Evolutionary conservation across 768 basidiomycete species (phyloP).

Genomic region (Inosperma sp.): DNA sequence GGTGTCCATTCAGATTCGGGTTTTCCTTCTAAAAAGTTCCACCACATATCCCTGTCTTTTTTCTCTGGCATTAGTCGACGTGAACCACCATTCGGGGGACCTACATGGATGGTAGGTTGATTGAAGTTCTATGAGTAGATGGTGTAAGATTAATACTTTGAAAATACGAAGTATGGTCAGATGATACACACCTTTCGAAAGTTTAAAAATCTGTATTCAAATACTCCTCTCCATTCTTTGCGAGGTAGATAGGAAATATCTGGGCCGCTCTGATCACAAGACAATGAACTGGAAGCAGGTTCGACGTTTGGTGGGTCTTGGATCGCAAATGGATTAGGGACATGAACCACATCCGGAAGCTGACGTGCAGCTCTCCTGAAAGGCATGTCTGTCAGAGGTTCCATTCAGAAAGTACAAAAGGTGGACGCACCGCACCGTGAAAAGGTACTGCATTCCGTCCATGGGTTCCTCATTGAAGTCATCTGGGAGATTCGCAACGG

Average conservation of each 20-base stretch:
- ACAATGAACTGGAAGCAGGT: background rate
- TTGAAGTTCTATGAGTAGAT: too few species aligned
- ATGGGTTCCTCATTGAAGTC: constrained; percentile 60
- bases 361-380: constrained; percentile 64
- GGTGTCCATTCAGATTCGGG: constrained; percentile 58
- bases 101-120: constrained; percentile 55
- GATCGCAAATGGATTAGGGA: constrained; percentile 60
- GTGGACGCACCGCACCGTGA: constrained; percentile 63
- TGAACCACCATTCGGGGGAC: constrained; percentile 24
- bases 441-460: constrained; percentile 78
- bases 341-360: constrained; percentile 63
- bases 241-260: constrained; percentile 47
- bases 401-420: constrained; percentile 2
- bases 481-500: constrained; percentile 74
- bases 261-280: constrained; percentile 5
- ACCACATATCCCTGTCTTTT: constrained; percentile 73
- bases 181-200: constrained; percentile 52
- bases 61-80: constrained; percentile 57
- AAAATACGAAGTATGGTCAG: background rate
- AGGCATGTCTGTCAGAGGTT: constrained; percentile 2
- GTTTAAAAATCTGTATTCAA: constrained; percentile 58
- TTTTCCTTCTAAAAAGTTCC: constrained; percentile 67
- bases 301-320: constrained; percentile 24
- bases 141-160: too few species aligned
- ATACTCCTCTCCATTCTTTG: constrained; percentile 58